These are phyloP conservation scores for Gnaphalium uliginosum DNA, from an alignment of 129 eudicot species.

Conservation along the genomic window DNA sequence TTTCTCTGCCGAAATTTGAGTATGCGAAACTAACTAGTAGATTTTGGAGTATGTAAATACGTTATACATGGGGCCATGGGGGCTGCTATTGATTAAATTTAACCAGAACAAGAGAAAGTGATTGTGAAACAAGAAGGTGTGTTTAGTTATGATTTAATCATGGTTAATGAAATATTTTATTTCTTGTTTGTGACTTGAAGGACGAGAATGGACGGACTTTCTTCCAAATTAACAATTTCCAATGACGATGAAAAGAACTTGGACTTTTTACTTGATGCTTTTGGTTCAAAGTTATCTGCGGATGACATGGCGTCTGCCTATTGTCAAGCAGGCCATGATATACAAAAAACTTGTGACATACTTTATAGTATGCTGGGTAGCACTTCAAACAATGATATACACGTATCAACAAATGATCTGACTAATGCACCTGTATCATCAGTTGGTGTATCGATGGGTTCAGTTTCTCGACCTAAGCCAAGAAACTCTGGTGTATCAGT, in stretches of 20 bases:
- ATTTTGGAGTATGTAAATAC: too few species aligned
- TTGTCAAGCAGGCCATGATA: conserved; percentile 48
- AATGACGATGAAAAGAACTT: conserved; percentile 53
- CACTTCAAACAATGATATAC: conserved; percentile 30
- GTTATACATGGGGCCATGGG: not conserved
- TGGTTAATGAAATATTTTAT: conserved; percentile 14
- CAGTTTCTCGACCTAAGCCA: conserved; percentile 34
- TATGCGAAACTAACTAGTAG: not conserved
- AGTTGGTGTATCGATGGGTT: conserved; percentile 8
- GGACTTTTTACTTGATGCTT: conserved; percentile 54
- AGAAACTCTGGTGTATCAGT: conserved; percentile 44
- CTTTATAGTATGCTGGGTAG: conserved; percentile 49
- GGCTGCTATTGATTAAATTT: not conserved
- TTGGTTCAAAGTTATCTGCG: conserved; percentile 61
- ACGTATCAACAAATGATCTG: conserved; percentile 31
- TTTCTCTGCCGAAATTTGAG: not conserved
- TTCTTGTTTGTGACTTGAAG: conserved; percentile 37
- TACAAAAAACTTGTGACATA: conserved; percentile 50
- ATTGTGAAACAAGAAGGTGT: not conserved
- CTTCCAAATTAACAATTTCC: conserved; percentile 34
- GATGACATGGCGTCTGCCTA: conserved; percentile 76
- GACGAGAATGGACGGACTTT: conserved; percentile 40
- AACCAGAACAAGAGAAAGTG: not conserved
- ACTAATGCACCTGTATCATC: conserved; percentile 32
- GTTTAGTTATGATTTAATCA: not conserved